A percentile compares a stretch with the other conserved stretches of the same genome.
These are phyloP conservation scores for Anethum foeniculum DNA, from an alignment of 140 eudicot species.

Conservation along the genomic window DNA sequence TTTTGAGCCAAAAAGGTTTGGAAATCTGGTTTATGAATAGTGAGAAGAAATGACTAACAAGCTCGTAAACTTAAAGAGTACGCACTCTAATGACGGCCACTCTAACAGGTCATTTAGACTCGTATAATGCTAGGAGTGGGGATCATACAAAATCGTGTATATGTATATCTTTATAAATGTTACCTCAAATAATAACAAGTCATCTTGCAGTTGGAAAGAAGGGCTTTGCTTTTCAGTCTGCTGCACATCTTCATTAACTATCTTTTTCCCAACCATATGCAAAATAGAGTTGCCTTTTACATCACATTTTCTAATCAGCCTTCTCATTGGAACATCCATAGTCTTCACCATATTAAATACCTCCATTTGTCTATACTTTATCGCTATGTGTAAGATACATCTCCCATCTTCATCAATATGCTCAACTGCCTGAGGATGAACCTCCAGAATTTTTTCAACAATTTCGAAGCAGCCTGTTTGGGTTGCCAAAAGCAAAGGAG, in stretches of 20 bases:
- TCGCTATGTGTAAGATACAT: slow-evolving; percentile 21
- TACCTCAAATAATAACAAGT: slow-evolving; percentile 3
- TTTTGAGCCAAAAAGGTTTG: background rate
- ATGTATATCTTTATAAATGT: background rate
- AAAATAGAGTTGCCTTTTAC: slow-evolving; percentile 26
- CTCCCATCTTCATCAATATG: slow-evolving; percentile 23
- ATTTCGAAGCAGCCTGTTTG: slow-evolving; percentile 27
- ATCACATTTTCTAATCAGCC: slow-evolving; percentile 18
- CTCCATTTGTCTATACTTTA: slow-evolving; percentile 23
- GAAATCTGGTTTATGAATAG: background rate
- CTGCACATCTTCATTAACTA: background rate
- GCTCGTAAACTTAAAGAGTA: background rate
- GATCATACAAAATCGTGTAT: background rate
- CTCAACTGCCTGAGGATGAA: slow-evolving; percentile 31
- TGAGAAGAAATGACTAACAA: background rate
- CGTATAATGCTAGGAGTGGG: too few species aligned
- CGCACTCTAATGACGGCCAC: too few species aligned
- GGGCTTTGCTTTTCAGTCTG: slow-evolving; percentile 20
- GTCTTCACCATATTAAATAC: slow-evolving; percentile 16
- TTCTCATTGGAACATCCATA: slow-evolving; percentile 17
- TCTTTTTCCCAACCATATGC: slow-evolving; percentile 29
- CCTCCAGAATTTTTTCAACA: slow-evolving; percentile 24
- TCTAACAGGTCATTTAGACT: too few species aligned
- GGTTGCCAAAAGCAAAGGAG: slow-evolving; percentile 37
- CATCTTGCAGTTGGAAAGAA: slow-evolving; percentile 18